Evolutionary conservation across 441 rosid species (phyloP).

Genomic region (Iberis amara): DNA sequence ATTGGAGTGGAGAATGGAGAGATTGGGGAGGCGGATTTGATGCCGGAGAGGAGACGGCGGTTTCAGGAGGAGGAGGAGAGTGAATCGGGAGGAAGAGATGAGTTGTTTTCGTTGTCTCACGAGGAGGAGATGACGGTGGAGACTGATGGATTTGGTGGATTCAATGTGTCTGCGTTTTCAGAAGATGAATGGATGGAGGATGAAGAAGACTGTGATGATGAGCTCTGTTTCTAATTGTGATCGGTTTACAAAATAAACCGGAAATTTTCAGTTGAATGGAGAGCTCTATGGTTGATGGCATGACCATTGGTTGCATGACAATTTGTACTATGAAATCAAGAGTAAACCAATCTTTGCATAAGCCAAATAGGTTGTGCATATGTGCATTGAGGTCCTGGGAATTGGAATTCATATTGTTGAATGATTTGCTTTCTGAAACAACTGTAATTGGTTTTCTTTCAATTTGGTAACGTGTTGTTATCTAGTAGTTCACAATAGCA

Average conservation of each 20-base stretch:
- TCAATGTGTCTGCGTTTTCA: conserved; percentile 54
- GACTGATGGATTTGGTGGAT: conserved; percentile 22
- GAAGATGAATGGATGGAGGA: conserved; percentile 63
- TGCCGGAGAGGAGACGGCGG: conserved; percentile 41
- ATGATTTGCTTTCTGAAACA: conserved; percentile 4
- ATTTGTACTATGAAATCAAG: neutral
- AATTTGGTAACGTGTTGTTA: no score
- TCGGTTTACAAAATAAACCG: conserved; percentile 7
- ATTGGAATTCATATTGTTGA: neutral
- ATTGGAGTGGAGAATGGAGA: conserved; percentile 70
- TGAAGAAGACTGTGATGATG: conserved; percentile 35
- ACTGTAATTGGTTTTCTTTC: neutral
- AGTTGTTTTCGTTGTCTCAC: conserved; percentile 38
- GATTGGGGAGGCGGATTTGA: conserved; percentile 60
- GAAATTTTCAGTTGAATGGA: neutral
- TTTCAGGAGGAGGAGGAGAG: conserved; percentile 26
- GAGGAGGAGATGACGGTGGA: conserved; percentile 31
- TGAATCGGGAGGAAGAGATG: neutral
- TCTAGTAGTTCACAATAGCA: no score
- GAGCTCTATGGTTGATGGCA: conserved; percentile 15
- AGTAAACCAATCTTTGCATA: conserved; percentile 1
- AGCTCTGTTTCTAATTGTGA: conserved; percentile 16
- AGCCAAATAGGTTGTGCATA: neutral
- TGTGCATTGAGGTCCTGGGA: neutral
- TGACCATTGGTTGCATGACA: no score